These are phyloP conservation scores for Phialophora tarda DNA, from an alignment of 2,329 filamentous ascomycete species.

Conservation along the genomic window DNA sequence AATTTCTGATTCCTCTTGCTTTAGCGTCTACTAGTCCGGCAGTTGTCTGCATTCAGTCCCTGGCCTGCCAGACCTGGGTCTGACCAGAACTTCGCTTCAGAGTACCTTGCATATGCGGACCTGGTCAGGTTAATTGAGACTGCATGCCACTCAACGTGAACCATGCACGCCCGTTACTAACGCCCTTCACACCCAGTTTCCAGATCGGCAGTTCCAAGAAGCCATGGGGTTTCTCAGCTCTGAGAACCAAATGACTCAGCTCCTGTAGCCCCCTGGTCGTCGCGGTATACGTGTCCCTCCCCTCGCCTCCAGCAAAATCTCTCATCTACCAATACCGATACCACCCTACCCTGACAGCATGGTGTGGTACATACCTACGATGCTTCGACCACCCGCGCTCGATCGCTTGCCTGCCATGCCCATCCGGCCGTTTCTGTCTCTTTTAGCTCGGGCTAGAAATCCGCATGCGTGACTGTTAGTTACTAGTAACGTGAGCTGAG, in stretches of 20 bases:
- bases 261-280: background rate
- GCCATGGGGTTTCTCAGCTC: background rate
- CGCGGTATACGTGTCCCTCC: background rate
- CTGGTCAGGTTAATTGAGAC: background rate
- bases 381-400: background rate
- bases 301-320: background rate
- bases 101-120: conserved; percentile 12
- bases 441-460: background rate
- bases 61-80: background rate
- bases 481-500: background rate
- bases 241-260: background rate
- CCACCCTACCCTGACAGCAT: background rate
- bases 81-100: background rate
- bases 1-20: background rate
- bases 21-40: background rate
- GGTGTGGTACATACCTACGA: background rate
- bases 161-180: background rate
- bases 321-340: background rate
- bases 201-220: background rate
- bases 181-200: background rate
- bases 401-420: background rate
- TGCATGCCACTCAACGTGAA: background rate
- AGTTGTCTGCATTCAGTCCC: background rate
- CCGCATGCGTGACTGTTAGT: background rate
- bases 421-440: background rate